Evolutionary conservation across 2,329 filamentous ascomycete species (phyloP).

Genomic region (Calonectria multiphialidica): DNA sequence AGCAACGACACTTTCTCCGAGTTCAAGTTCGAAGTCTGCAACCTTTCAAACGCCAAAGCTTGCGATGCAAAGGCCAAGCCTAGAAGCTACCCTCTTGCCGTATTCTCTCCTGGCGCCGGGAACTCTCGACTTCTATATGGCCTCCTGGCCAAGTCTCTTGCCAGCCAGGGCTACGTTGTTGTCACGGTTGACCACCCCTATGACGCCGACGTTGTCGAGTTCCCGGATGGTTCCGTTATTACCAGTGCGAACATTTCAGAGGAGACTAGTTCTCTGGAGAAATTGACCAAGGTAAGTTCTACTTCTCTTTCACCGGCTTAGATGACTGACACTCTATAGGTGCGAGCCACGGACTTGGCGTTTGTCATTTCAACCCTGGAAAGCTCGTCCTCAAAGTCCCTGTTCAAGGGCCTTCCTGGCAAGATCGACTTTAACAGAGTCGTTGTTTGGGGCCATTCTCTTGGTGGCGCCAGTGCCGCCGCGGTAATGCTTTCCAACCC

Average conservation of each 20-base stretch:
- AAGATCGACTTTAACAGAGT: constrained; percentile 43
- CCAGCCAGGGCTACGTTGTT: constrained; percentile 59
- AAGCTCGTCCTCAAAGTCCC: constrained; percentile 22
- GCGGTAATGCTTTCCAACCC: constrained; percentile 46
- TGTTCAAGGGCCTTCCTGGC: constrained; percentile 38
- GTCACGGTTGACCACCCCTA: constrained; percentile 63
- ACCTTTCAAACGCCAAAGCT: constrained; percentile 23
- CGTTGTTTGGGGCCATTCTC: constrained; percentile 54
- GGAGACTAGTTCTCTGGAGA: constrained; percentile 19
- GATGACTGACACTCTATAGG: constrained; percentile 31
- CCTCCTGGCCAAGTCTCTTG: constrained; percentile 57
- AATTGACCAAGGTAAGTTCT: constrained; percentile 32
- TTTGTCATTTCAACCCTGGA: constrained; percentile 51
- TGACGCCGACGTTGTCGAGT: constrained; percentile 59
- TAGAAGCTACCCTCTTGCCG: constrained; percentile 41
- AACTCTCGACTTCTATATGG: constrained; percentile 57
- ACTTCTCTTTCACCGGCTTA: fast-evolving
- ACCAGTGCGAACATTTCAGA: constrained; percentile 27
- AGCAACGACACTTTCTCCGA: constrained; percentile 45
- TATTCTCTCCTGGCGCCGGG: constrained; percentile 60
- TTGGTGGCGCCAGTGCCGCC: constrained; percentile 54
- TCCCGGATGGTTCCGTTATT: constrained; percentile 54
- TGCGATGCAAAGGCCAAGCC: constrained; percentile 23
- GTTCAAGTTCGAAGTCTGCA: constrained; percentile 44
- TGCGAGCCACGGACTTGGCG: constrained; percentile 50